phyloP scores from a whole-genome alignment of 176 grass and related monocot species.

The Zea luxurians region DNA sequence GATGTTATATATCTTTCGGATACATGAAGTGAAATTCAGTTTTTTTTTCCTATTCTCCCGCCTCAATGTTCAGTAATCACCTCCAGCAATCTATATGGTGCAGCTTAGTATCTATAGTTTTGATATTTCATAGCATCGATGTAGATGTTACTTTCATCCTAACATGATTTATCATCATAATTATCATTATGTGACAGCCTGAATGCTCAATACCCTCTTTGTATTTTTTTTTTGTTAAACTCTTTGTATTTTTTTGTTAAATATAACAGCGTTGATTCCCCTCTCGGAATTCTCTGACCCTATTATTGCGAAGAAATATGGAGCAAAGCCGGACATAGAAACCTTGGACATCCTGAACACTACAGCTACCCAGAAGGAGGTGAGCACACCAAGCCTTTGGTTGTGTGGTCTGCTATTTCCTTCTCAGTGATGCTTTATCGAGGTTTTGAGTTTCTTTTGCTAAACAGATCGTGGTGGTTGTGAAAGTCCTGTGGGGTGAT shows the following conservation, averaged over 20 bases:
- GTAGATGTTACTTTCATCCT: background rate
- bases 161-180: background rate
- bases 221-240: conserved; percentile 10
- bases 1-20: background rate
- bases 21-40: background rate
- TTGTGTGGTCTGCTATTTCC: background rate
- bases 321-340: conserved; percentile 77
- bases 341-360: conserved; percentile 83
- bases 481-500: conserved; percentile 86
- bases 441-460: background rate
- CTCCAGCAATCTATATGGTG: background rate
- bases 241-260: conserved; percentile 1
- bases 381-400: conserved; percentile 15
- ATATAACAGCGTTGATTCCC: conserved; percentile 67
- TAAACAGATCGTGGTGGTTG: conserved; percentile 54
- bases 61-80: background rate
- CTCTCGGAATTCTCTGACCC: conserved; percentile 68
- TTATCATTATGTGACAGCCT: background rate
- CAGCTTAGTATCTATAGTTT: background rate
- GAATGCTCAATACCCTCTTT: background rate
- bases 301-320: conserved; percentile 64
- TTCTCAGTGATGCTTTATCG: background rate
- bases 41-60: background rate
- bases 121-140: background rate
- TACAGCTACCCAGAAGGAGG: conserved; percentile 72